Conservation (phyloP, 2,329 filamentous ascomycete species). For the Plenodomus lindquistii region DNA sequence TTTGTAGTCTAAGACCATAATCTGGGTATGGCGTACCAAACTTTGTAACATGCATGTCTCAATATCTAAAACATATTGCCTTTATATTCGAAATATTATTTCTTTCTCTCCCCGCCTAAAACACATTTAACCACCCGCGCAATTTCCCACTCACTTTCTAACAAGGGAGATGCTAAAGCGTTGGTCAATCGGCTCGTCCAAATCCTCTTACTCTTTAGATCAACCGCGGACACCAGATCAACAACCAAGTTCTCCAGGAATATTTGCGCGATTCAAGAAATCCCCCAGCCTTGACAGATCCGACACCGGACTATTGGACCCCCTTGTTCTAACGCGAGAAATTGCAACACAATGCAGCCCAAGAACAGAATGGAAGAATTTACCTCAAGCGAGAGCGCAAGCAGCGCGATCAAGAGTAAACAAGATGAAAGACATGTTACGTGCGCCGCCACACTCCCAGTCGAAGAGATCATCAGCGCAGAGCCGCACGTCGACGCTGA, state of each 20-base stretch:
- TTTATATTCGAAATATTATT: too few relatives aligned
- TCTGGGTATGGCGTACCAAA: not conserved
- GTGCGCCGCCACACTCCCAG: not conserved
- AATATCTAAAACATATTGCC: not conserved
- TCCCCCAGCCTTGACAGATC: not conserved
- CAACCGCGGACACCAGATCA: not conserved
- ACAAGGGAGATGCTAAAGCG: not conserved
- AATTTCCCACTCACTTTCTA: too few relatives aligned
- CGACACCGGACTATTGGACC: not conserved
- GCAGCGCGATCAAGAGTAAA: not conserved
- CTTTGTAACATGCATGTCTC: not conserved
- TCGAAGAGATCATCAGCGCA: not conserved
- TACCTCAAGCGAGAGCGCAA: not conserved
- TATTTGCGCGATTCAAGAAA: not conserved
- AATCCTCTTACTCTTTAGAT: not conserved
- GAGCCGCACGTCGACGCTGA: not conserved
- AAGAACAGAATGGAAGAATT: not conserved
- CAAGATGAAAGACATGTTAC: not conserved
- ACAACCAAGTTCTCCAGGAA: not conserved
- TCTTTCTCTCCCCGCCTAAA: too few relatives aligned
- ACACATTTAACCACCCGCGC: too few relatives aligned
- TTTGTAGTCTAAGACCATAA: not conserved
- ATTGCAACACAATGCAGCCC: not conserved
- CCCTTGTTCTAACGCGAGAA: not conserved
- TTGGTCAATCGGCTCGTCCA: not conserved